Evolutionary conservation across 768 basidiomycete genomes (phyloP).

Genomic region (Pluteus cervinus): DNA sequence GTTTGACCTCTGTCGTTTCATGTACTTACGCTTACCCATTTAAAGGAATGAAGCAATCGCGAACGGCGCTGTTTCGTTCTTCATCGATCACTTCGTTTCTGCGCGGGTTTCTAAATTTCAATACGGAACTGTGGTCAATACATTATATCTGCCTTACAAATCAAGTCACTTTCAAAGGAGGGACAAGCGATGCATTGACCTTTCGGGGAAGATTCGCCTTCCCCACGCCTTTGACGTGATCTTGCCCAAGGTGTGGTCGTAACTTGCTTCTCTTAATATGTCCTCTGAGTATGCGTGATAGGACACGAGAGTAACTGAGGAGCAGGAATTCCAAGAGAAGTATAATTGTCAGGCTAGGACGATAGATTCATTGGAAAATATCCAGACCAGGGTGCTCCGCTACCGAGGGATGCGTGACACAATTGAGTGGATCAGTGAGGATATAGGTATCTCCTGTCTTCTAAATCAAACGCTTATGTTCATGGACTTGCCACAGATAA

Average conservation of each 20-base stretch:
- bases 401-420: constrained; percentile 18
- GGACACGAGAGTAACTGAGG: constrained; percentile 15
- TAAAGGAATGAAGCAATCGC: constrained; percentile 25
- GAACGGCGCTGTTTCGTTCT: constrained; percentile 23
- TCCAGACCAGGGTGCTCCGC: no score
- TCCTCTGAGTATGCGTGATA: background rate
- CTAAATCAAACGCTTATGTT: no score
- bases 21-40: background rate
- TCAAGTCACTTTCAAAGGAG: constrained; percentile 34
- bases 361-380: no score
- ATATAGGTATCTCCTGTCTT: constrained; percentile 17
- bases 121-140: constrained; percentile 13
- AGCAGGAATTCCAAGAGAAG: constrained; percentile 14
- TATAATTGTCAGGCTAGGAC: no score
- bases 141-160: constrained; percentile 17
- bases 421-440: constrained; percentile 23
- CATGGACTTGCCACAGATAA: constrained; percentile 1
- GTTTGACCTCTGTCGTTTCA: background rate
- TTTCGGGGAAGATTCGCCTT: constrained; percentile 29
- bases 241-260: constrained; percentile 9
- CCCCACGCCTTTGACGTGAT: constrained; percentile 14
- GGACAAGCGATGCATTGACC: constrained; percentile 12
- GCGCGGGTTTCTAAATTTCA: constrained; percentile 19
- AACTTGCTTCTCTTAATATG: background rate
- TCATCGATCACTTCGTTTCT: constrained; percentile 19